These are phyloP conservation scores for Cinnamomum micranthum DNA, from an alignment of 164 flowering plant genomes.

Conservation along the genomic window DNA sequence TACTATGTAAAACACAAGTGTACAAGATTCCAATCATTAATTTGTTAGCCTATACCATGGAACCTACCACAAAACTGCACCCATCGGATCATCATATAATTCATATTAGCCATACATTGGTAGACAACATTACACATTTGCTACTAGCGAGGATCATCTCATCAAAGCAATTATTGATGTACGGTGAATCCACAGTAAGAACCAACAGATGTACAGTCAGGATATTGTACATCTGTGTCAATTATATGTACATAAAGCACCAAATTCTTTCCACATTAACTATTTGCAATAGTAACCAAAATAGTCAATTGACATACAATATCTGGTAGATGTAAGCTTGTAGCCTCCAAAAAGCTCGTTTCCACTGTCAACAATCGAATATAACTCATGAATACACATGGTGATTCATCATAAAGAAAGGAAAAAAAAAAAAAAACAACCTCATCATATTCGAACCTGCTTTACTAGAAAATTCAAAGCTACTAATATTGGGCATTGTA, in stretches of 20 bases:
- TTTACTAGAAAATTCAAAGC: constrained; percentile 50
- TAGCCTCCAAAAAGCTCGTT: constrained; percentile 34
- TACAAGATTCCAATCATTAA: too few species aligned
- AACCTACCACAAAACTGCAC: too few species aligned
- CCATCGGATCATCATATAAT: too few species aligned
- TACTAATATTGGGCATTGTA: constrained; percentile 36
- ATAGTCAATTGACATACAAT: constrained; percentile 42
- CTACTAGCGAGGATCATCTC: neutral
- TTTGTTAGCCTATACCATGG: too few species aligned
- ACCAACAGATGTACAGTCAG: neutral
- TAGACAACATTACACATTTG: neutral
- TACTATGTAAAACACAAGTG: too few species aligned
- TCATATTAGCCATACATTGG: neutral
- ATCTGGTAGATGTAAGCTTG: constrained; percentile 43
- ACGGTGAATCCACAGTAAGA: neutral
- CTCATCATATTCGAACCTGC: constrained; percentile 32
- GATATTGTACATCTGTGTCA: neutral
- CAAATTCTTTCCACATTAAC: neutral
- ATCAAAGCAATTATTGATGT: neutral
- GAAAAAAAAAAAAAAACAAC: neutral
- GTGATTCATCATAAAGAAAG: neutral
- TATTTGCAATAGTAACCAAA: neutral
- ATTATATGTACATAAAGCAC: neutral
- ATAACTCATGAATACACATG: neutral
- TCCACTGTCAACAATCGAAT: constrained; percentile 32